Evolutionary conservation across 2,329 filamentous ascomycete species (phyloP).

Genomic region (Microascus cirrosus): DNA sequence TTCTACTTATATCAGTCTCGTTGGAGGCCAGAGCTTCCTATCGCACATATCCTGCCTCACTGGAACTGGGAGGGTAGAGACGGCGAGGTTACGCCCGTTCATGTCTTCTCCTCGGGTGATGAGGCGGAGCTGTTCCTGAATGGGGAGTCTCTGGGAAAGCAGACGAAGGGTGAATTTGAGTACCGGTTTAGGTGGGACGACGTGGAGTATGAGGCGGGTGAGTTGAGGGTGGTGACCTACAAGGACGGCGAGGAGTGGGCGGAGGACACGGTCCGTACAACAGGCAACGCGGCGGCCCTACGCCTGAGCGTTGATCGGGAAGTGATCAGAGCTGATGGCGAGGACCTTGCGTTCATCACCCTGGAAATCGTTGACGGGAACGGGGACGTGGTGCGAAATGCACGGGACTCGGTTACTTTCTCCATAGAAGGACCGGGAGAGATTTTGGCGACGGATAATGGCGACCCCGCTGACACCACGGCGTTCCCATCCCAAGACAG

Average conservation of each 20-base stretch:
- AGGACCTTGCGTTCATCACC: slow-evolving; percentile 34
- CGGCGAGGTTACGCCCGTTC: slow-evolving; percentile 37
- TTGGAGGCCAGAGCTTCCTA: slow-evolving; percentile 33
- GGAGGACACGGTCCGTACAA: slow-evolving; percentile 25
- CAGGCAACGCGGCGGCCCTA: slow-evolving; percentile 24
- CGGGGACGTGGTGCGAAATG: slow-evolving; percentile 30
- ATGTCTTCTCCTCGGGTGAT: slow-evolving; percentile 39
- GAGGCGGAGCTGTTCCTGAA: slow-evolving; percentile 45
- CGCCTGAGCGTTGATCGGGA: slow-evolving; percentile 26
- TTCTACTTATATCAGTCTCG: slow-evolving; percentile 43
- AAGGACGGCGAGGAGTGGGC: slow-evolving; percentile 36
- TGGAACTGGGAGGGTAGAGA: slow-evolving; percentile 41
- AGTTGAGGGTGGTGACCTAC: slow-evolving; percentile 33
- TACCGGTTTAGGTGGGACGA: slow-evolving; percentile 44
- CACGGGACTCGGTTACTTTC: slow-evolving; percentile 30
- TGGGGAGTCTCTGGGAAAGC: slow-evolving; percentile 29
- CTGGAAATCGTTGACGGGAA: slow-evolving; percentile 30
- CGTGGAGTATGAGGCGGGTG: slow-evolving; percentile 33
- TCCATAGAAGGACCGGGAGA: slow-evolving; percentile 27
- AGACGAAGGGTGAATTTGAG: slow-evolving; percentile 18
- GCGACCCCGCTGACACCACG: slow-evolving; percentile 31
- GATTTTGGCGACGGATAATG: slow-evolving; percentile 40
- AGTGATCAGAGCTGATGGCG: slow-evolving; percentile 25
- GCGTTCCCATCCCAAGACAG: slow-evolving; percentile 26
- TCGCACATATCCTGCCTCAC: slow-evolving; percentile 43